Evolutionary conservation across 805 yeast genomes (phyloP).

Genomic region (Metschnikowia lunata): DNA sequence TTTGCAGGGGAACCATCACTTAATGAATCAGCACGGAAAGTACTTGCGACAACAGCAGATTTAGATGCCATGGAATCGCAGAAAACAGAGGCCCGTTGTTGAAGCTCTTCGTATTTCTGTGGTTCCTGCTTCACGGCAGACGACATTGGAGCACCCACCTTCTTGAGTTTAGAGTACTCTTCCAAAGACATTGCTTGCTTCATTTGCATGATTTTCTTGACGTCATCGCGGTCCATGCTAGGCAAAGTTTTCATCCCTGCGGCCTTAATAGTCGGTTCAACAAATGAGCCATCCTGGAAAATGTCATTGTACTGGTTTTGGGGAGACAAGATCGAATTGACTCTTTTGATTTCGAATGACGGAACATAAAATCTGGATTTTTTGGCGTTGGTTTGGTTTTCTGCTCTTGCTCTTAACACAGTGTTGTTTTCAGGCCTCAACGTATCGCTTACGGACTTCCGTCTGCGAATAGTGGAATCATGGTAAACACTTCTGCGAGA

Average conservation of each 20-base stretch:
- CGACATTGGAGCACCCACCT: constrained; percentile 19
- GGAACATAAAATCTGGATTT: constrained; percentile 38
- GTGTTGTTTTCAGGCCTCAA: constrained; percentile 4
- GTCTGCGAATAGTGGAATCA: neutral
- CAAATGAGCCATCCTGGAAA: constrained; percentile 25
- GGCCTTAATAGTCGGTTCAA: constrained; percentile 37
- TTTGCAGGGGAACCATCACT: neutral
- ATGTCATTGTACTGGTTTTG: constrained; percentile 37
- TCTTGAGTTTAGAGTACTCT: constrained; percentile 34
- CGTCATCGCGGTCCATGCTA: constrained; percentile 45
- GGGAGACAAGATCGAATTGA: constrained; percentile 33
- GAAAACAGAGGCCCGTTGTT: constrained; percentile 15
- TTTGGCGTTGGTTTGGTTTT: neutral
- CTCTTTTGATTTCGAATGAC: constrained; percentile 38
- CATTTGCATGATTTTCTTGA: constrained; percentile 31
- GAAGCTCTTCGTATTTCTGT: constrained; percentile 10
- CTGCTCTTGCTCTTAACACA: neutral
- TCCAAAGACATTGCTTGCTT: constrained; percentile 38
- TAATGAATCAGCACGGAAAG: neutral
- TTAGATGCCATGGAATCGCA: constrained; percentile 12
- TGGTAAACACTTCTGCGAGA: neutral
- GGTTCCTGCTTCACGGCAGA: constrained; percentile 16
- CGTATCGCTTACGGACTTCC: constrained; percentile 1
- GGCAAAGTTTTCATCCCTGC: constrained; percentile 47
- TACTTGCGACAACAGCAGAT: constrained; percentile 2